Evolutionary conservation across 2,329 filamentous ascomycete genomes (phyloP), one percentile per base, ranked within the genome.

Genomic region (Microascus cirrosus): DNA sequence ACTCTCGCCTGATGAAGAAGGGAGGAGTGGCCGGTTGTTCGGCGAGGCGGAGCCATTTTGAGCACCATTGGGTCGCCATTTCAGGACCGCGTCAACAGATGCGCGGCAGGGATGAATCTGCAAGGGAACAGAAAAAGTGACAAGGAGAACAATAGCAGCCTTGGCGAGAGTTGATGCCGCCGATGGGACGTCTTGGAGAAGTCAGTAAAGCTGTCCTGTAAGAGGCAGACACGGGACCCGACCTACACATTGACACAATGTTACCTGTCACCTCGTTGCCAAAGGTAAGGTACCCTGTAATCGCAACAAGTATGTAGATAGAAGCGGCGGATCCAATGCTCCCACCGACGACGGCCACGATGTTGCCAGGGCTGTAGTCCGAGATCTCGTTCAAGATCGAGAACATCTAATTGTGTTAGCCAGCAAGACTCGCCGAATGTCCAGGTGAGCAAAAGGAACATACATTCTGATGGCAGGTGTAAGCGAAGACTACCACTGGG

Each of bases 391-490:
- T 99, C 52, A 99, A 75, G 63, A 99, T 95, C 12, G 93, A 96
- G 70, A 99, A 99, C 94, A 99, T 99, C 89, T 94, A 1, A 34
- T 1, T 10, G 24, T 58, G 63, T 73, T 60, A 74, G 71, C 58
- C 65, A 56, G 24, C 24, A 22, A 36, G 1, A 13, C 20, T 13
- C 4, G 13, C 5, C 24, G 34, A 35, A 25, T 20, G n/a, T 7
- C 2, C 3, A 36, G 3, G n/a, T 28, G 28, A 53, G 42, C 48
- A 18, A 6, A 28, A 42, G 36, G 11, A 5, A 35, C 83, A 63
- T 74, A 94, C 90, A 69, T 99, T 99, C 68, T 99, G 94, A 71
- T 99, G 94, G 70, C 94, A 99, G 1, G 94, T 99, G 70, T 97
- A 99, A n/a, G 93, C 94, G 77, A 99, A 99, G 2, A 99, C 90